A percentile compares a stretch with the other conserved stretches of the same genome.
Evolutionary conservation across 2,329 filamentous ascomycete genomes (phyloP).

Genomic region (Exophiala sp.): DNA sequence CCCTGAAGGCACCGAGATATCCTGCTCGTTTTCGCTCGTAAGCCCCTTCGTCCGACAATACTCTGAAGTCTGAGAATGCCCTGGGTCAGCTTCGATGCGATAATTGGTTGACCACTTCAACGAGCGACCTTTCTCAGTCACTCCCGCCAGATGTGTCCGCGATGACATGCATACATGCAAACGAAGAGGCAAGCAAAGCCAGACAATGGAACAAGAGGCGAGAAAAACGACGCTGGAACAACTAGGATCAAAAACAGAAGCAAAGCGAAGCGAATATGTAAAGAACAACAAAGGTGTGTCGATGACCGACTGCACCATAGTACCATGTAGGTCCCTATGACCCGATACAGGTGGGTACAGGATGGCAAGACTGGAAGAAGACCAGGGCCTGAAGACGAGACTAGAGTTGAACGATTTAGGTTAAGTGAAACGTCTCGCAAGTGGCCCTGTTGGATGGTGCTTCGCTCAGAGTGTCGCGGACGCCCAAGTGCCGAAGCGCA

Average conservation of each 20-base stretch:
- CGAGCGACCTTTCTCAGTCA: background rate
- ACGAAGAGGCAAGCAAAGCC: constrained; percentile 16
- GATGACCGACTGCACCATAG: constrained; percentile 12
- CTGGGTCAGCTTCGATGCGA: background rate
- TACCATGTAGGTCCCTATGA: constrained; percentile 3
- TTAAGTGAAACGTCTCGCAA: constrained; percentile 20
- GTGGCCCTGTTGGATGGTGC: constrained; percentile 10
- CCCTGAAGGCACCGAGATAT: background rate
- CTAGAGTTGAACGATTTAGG: constrained; percentile 20
- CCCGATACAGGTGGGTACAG: constrained; percentile 1
- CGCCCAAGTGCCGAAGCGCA: constrained; percentile 26
- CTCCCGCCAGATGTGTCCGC: background rate
- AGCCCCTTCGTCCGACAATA: no score
- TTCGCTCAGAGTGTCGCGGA: constrained; percentile 23
- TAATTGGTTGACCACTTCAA: no score
- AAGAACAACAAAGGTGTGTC: background rate
- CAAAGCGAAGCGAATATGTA: constrained; percentile 7
- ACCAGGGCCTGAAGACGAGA: constrained; percentile 5
- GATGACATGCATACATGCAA: background rate
- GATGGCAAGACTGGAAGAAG: constrained; percentile 10
- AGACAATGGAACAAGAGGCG: constrained; percentile 11
- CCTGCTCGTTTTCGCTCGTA: constrained; percentile 1
- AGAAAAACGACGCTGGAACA: constrained; percentile 1
- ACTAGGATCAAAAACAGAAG: constrained; percentile 7
- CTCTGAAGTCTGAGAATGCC: background rate